Conservation (phyloP, 345 rosid species). For the Camelina laxa region DNA sequence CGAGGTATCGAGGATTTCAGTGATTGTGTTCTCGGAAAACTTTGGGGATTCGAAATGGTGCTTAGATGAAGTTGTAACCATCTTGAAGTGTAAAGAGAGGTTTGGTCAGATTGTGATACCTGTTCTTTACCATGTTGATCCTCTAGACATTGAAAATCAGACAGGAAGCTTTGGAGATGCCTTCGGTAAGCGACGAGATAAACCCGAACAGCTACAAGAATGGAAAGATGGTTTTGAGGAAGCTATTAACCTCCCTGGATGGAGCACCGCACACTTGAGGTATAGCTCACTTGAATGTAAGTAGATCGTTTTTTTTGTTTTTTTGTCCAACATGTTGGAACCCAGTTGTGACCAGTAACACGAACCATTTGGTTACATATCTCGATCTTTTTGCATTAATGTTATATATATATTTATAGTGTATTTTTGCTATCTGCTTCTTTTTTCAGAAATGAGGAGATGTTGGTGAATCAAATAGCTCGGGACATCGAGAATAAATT, state of each 20-base stretch:
- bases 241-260: slow-evolving; percentile 36
- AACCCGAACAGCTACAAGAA: slow-evolving; percentile 23
- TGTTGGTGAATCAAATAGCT: slow-evolving; percentile 37
- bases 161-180: slow-evolving; percentile 40
- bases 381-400: no score
- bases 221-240: slow-evolving; percentile 21
- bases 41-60: slow-evolving; percentile 44
- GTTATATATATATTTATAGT: no score
- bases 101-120: slow-evolving; percentile 45
- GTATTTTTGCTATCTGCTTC: not conserved
- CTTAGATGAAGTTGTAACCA: slow-evolving; percentile 42
- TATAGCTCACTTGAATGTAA: not conserved
- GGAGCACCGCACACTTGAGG: slow-evolving; percentile 28
- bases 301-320: no score
- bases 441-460: slow-evolving; percentile 31
- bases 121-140: slow-evolving; percentile 44
- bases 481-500: slow-evolving; percentile 31
- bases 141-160: slow-evolving; percentile 39
- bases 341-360: no score
- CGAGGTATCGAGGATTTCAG: slow-evolving; percentile 27
- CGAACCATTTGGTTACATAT: no score
- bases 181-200: slow-evolving; percentile 24
- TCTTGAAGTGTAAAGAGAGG: slow-evolving; percentile 37
- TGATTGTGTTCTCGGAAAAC: slow-evolving; percentile 38
- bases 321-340: no score